Percentiles rank a stretch among this genome's conserved stretches.
Conservation (phyloP, 208 protist species). For the Entamoeba dispar region DNA sequence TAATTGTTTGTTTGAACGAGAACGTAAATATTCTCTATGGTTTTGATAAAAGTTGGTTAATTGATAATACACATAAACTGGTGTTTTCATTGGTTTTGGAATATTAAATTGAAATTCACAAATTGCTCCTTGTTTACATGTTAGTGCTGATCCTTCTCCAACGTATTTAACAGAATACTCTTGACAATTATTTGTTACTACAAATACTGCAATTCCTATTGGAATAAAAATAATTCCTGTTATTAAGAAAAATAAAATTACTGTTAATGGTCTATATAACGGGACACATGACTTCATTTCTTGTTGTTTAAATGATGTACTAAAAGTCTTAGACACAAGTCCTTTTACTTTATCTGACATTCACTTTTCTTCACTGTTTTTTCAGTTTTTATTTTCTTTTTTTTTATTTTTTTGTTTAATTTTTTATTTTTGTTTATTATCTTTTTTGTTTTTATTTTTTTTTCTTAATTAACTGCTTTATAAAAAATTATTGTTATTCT, state of each 20-base stretch:
- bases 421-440: too few relatives aligned
- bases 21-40: slow-evolving; percentile 67
- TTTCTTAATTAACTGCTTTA: too few relatives aligned
- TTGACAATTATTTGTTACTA: background rate
- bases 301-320: background rate
- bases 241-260: background rate
- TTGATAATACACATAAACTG: slow-evolving; percentile 83
- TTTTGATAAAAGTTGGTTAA: slow-evolving; percentile 90
- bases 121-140: background rate
- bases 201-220: background rate
- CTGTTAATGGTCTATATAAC: background rate
- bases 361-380: background rate
- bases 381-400: too few relatives aligned
- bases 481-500: too few relatives aligned
- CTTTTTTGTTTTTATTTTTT: too few relatives aligned
- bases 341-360: background rate
- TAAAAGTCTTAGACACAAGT: background rate
- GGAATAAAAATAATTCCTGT: background rate
- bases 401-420: too few relatives aligned
- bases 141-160: background rate
- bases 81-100: slow-evolving; percentile 40
- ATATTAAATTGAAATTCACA: background rate
- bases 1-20: slow-evolving; percentile 1
- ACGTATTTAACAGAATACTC: background rate
- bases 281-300: background rate